These are phyloP conservation scores for Zizania latifolia DNA, from an alignment of 176 grass and related monocot genomes.

Conservation along the genomic window DNA sequence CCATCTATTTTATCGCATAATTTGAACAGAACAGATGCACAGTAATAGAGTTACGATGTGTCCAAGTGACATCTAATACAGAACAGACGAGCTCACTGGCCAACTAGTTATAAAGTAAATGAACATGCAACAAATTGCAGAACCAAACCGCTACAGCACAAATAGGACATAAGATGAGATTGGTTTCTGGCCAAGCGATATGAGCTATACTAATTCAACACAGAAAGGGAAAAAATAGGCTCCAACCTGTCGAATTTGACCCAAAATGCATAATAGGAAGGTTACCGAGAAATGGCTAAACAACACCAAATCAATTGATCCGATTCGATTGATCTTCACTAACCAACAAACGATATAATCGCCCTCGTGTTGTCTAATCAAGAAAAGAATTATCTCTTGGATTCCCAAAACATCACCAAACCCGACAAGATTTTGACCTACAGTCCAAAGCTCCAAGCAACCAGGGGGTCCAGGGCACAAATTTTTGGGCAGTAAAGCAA, in stretches of 20 bases:
- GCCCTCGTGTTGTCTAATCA: neutral
- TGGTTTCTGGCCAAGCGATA: neutral
- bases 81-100: neutral
- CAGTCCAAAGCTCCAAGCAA: neutral
- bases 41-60: neutral
- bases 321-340: neutral
- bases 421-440: neutral
- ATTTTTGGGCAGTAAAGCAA: neutral
- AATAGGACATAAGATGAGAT: neutral
- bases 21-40: neutral
- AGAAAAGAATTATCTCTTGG: neutral
- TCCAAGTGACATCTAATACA: neutral
- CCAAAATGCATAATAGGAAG: neutral
- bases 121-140: neutral
- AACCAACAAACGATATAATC: neutral
- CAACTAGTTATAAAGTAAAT: neutral
- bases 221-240: neutral
- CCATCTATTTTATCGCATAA: neutral
- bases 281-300: neutral
- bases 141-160: neutral
- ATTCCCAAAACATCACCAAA: neutral
- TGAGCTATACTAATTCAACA: neutral
- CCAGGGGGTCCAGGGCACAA: neutral
- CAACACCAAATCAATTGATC: neutral
- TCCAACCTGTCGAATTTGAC: neutral